Base-by-base conservation (phyloP, 1,284 basidiomycete genomes). In the Papiliotrema flavescens region DNA sequence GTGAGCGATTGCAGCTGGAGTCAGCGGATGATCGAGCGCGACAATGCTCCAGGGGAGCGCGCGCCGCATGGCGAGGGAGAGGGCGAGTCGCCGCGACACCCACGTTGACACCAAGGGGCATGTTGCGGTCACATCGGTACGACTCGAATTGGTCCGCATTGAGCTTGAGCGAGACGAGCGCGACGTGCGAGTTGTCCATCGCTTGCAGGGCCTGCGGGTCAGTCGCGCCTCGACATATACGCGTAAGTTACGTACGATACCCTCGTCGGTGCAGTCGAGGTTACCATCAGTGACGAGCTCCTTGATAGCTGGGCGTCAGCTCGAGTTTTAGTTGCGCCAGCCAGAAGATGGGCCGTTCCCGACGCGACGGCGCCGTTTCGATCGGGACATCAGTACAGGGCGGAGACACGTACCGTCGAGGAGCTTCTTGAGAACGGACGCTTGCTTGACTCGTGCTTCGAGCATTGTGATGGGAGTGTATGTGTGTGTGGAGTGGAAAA, bases 141-240 rank as follows among this genome's bases (percentile, higher is more conserved):
- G 84, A 81, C 70, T 88, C 85, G 80, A 97, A 97, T 32, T 89
- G 89, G 0, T 82, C 79, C 0, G 84, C 82, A 28, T 85, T 79
- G 47, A 97, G 83, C 60, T 86, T 83, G 48, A 75, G 70, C 19
- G 73, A 72, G 37, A 98, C 95, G 57, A 98, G 87, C 1, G 95
- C 96, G 69, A 98, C 95, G 78, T 98, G 96, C 6, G 95, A 98
- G 83, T 97, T 98, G 81, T 98, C 96, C 96, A 98, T 99, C 1
- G 96, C 95, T 82, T 98, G 96, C 15, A 97, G 83, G 54, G 85
- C 84, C 85, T 87, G 43, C 20, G 22, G 19, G 51, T n/a, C 15
- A 49, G 28, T 39, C 23, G 32, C 40, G n/a, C 28, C 34, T 23
- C 17, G 51, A 20, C 2, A 22, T 24, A 17, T 20, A 24, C 39